Base-by-base conservation (phyloP, 331 rosid genomes). In the Telfairia occidentalis region DNA sequence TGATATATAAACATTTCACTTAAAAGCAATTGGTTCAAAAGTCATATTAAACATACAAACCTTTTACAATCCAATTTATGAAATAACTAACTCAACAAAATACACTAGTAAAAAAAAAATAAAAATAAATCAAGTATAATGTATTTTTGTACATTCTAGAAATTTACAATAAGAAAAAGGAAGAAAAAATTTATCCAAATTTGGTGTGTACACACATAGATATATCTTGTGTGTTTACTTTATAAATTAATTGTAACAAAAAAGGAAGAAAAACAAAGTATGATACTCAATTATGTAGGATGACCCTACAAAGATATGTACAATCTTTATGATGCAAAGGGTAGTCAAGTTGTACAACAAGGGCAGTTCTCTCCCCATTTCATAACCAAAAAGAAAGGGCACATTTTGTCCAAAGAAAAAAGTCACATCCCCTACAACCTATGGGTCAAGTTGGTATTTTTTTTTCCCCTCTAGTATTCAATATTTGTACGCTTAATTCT, bases 301-400 rank as follows among this genome's bases (percentile, higher is more conserved):
- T 0, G 46, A 34, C 45, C 70, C 70, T 61, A 61, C 70, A 30
- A 32, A 34, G 70, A 61, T 61, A 61, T 61, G 70, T 61, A 29
- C 42, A 30, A 60, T 60, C 67, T 60, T 60, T 60, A 29, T 60
- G 67, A 60, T 34, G 70, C 70, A 34, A 18, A 34, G 71, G 71
- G 71, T 19, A 35, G 71, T 45, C 71, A 64, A 64, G 71, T 64
- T 64, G 71, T 64, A 64, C 18, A 64, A 35, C 1, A 64, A 35
- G 30, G 71, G 71, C 71, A 64, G 37, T 64, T 64, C 71, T 37
- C 71, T 64, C 37, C 40, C 43, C 42, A 60, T 60, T 24, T 15
- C 67, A 60, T 60, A 16, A 37, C 49, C 16, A 35, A 64, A 64
- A 64, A 19, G 71, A 64, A 64, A 37, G 48, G 4, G 29, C 48